A percentile compares a stretch with the other conserved stretches of the same genome.
Evolutionary conservation across 108 stramenopile genomes (phyloP).

Genomic region (Cyclotella baltica): DNA sequence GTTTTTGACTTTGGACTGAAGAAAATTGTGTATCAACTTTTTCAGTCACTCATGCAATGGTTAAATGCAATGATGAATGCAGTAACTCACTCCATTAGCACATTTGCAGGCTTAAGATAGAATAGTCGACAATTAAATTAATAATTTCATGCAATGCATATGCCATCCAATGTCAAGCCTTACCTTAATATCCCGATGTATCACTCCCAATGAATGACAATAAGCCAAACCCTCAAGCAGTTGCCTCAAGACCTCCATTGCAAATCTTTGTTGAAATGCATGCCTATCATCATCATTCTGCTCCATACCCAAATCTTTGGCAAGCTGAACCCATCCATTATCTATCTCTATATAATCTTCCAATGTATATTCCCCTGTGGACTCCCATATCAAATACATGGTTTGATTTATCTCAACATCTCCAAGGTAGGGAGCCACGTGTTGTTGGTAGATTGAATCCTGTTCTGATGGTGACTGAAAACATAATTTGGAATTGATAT

Average conservation of each 20-base stretch:
- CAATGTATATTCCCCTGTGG: constrained; percentile 35
- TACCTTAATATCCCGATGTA: constrained; percentile 49
- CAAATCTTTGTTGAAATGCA: constrained; percentile 24
- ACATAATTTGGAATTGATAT: constrained; percentile 37
- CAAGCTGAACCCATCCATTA: constrained; percentile 43
- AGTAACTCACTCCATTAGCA: constrained; percentile 35
- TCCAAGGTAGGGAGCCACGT: constrained; percentile 49
- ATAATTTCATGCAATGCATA: no score
- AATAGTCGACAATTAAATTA: background rate
- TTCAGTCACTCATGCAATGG: no score
- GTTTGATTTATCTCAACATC: constrained; percentile 26
- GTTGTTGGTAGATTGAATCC: background rate
- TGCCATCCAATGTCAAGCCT: background rate
- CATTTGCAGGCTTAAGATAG: constrained; percentile 32
- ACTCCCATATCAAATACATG: constrained; percentile 40
- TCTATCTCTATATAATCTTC: constrained; percentile 52
- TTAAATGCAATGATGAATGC: background rate
- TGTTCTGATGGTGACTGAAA: background rate
- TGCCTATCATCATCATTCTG: constrained; percentile 1
- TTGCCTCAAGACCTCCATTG: constrained; percentile 40
- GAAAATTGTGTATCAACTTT: background rate
- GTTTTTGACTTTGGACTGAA: constrained; percentile 27
- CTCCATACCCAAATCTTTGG: constrained; percentile 31
- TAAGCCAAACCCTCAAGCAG: constrained; percentile 43
- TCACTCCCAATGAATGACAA: constrained; percentile 45